These are phyloP conservation scores for Auricularia heimuer DNA, from an alignment of 768 basidiomycete species.

Conservation along the genomic window DNA sequence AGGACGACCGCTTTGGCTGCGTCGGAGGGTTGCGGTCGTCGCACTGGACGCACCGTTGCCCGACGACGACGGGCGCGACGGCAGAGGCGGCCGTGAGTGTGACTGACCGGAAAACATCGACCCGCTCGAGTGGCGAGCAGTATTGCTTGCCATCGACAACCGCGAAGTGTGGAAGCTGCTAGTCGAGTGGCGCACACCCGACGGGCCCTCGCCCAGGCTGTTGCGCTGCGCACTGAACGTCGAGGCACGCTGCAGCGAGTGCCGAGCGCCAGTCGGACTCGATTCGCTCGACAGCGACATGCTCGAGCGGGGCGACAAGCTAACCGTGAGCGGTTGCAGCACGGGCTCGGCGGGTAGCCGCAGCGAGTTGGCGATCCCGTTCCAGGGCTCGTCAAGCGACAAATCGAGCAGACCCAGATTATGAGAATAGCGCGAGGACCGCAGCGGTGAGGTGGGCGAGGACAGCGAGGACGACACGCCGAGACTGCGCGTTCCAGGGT, in stretches of 20 bases:
- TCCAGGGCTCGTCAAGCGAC: background rate
- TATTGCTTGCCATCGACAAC: background rate
- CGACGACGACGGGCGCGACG: background rate
- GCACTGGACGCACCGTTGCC: background rate
- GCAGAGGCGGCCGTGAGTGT: background rate
- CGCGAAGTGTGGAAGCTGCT: background rate
- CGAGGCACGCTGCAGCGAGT: background rate
- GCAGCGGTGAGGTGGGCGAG: background rate
- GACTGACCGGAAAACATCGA: background rate
- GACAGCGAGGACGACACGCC: background rate
- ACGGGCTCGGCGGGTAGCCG: background rate
- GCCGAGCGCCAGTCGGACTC: background rate
- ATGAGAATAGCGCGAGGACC: background rate
- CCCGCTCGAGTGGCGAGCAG: background rate
- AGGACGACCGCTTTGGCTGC: background rate
- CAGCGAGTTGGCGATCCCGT: background rate
- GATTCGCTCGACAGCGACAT: background rate
- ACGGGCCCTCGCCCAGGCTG: no score
- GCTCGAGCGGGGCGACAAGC: background rate
- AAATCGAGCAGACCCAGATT: background rate
- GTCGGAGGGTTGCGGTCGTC: background rate
- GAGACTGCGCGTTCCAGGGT: background rate
- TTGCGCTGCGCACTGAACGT: background rate
- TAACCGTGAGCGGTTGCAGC: background rate
- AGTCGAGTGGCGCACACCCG: background rate